These are phyloP conservation scores for Aegilops sharonensis DNA, from an alignment of 176 grass and related monocot species.

Conservation along the genomic window DNA sequence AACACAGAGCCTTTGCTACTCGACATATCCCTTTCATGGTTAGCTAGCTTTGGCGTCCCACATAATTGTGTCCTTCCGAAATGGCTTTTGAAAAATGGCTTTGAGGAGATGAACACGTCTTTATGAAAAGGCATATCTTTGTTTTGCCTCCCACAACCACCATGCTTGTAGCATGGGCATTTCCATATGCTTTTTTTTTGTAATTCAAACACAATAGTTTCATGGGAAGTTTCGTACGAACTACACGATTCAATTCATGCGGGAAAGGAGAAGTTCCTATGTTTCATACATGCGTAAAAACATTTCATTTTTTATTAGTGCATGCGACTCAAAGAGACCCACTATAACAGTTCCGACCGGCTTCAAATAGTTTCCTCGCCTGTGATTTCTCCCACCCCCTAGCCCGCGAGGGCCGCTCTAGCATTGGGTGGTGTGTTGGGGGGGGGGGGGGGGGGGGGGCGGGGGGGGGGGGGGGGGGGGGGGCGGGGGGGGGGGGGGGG, in stretches of 20 bases:
- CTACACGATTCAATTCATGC: too few species aligned
- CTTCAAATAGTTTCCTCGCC: too few species aligned
- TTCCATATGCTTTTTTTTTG: background rate
- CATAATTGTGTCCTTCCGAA: background rate
- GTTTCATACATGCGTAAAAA: too few species aligned
- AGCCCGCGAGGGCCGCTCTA: too few species aligned
- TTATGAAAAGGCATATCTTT: background rate
- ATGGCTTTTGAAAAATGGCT: background rate
- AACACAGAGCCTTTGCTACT: background rate
- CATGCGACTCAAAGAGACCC: too few species aligned
- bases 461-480: too few species aligned
- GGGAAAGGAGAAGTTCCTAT: too few species aligned
- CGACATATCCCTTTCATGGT: background rate
- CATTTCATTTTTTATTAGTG: too few species aligned
- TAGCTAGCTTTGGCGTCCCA: background rate
- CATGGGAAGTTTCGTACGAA: background rate
- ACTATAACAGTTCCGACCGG: too few species aligned
- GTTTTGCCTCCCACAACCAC: background rate
- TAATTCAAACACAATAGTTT: background rate
- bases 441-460: accelerated
- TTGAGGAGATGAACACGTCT: background rate
- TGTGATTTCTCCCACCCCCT: too few species aligned
- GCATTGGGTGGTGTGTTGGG: too few species aligned
- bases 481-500: too few species aligned
- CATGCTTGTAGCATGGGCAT: background rate